Conservation (phyloP, 345 rosid species). For the thale cress (Arabidopsis thaliana) region TAIR10.1 NC_003076.8:7312001-7312500, state of each 20-base stretch:
- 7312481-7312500: conserved; percentile 83
- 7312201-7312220: conserved; percentile 5
- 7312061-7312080: neutral
- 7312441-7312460: conserved; percentile 6
- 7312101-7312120: conserved; percentile 6
- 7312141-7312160: neutral
- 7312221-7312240: conserved; percentile 4
- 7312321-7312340: conserved; percentile 96
- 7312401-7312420: conserved; percentile 1
- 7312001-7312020: neutral
- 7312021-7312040: neutral
- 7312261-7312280: conserved; percentile 14
- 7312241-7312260: neutral
- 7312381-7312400: conserved; percentile 17
- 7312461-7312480: conserved; percentile 55
- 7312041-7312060: conserved; percentile 9
- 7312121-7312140: neutral
- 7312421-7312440: neutral
- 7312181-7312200: conserved; percentile 16
- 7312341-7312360: conserved; percentile 90
- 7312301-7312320: conserved; percentile 85
- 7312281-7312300: conserved; percentile 85
- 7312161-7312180: conserved; percentile 24
- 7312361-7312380: conserved; percentile 64
- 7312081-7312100: conserved; percentile 1